phyloP scores from a whole-genome alignment of 495 filamentous ascomycete genomes.

The Daldinia grandis region DNA sequence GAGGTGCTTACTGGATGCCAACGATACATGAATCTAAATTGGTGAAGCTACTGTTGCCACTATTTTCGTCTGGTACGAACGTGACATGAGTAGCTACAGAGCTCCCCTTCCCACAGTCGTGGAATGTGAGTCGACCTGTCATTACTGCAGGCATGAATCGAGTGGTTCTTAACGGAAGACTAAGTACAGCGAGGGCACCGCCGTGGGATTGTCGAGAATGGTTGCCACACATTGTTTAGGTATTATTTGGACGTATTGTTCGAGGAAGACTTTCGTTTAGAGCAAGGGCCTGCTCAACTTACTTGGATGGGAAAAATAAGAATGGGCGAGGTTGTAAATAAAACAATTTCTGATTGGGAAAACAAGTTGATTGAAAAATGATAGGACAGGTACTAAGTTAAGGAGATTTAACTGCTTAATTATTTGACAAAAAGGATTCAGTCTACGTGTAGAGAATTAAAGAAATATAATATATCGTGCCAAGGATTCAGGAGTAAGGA shows the following conservation, averaged over 20 bases:
- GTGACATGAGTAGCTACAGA: slow-evolving; percentile 40
- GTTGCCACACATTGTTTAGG: slow-evolving; percentile 37
- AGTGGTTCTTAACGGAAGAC: slow-evolving; percentile 17
- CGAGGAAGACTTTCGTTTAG: background rate
- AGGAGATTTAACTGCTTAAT: background rate
- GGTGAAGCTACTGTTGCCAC: background rate
- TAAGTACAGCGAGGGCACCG: slow-evolving; percentile 47
- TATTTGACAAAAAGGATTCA: background rate
- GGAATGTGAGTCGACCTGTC: slow-evolving; percentile 41
- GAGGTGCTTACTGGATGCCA: slow-evolving; percentile 44
- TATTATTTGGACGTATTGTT: background rate
- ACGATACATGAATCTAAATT: slow-evolving; percentile 34
- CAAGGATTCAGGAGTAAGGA: slow-evolving; percentile 8
- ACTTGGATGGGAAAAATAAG: background rate
- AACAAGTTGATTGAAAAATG: background rate
- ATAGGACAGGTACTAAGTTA: background rate
- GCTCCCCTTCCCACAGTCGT: slow-evolving; percentile 33
- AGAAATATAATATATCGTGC: background rate
- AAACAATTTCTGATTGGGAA: background rate
- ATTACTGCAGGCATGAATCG: slow-evolving; percentile 10
- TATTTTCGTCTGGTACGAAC: slow-evolving; percentile 28
- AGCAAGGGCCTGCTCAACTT: background rate
- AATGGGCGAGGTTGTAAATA: background rate
- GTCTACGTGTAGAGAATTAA: background rate
- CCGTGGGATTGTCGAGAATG: slow-evolving; percentile 27